Evolutionary conservation across 805 yeast genomes (phyloP).

Genomic region (Pichia scutulata): DNA sequence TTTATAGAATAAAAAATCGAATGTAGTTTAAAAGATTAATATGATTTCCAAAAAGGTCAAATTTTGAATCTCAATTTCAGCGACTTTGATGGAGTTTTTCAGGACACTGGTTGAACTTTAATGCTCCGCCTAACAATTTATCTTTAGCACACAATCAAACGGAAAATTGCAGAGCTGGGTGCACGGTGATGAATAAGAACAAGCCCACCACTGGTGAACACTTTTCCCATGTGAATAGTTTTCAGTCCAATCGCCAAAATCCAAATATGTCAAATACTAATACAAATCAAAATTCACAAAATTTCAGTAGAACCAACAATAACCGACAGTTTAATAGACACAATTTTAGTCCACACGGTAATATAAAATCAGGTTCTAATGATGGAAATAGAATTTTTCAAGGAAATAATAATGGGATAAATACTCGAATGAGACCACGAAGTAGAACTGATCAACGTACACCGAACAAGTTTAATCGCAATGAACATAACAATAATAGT

Average conservation of each 20-base stretch:
- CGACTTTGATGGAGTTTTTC: not conserved
- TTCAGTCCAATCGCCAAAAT: constrained; percentile 12
- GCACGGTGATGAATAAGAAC: not conserved
- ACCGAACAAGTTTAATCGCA: not conserved
- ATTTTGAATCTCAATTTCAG: not conserved
- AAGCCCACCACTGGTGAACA: constrained; percentile 6
- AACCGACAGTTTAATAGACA: not conserved
- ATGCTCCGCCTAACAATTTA: no score
- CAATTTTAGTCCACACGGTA: not conserved
- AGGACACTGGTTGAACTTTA: not conserved
- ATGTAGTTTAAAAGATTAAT: not conserved
- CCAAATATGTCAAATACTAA: not conserved
- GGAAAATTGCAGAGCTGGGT: not conserved
- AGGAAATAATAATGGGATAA: not conserved
- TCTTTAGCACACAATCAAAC: not conserved
- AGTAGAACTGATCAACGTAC: not conserved
- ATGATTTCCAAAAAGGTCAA: not conserved
- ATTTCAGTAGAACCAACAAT: not conserved
- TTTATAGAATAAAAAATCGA: not conserved
- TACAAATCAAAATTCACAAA: not conserved
- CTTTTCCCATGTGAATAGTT: constrained; percentile 15
- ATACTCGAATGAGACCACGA: not conserved
- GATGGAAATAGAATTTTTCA: not conserved
- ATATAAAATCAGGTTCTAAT: not conserved
- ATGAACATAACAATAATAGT: not conserved